A percentile compares a stretch with the other conserved stretches of the same genome.
Conservation (phyloP, 73 alveolate species). For the Diophrys appendiculata region DNA sequence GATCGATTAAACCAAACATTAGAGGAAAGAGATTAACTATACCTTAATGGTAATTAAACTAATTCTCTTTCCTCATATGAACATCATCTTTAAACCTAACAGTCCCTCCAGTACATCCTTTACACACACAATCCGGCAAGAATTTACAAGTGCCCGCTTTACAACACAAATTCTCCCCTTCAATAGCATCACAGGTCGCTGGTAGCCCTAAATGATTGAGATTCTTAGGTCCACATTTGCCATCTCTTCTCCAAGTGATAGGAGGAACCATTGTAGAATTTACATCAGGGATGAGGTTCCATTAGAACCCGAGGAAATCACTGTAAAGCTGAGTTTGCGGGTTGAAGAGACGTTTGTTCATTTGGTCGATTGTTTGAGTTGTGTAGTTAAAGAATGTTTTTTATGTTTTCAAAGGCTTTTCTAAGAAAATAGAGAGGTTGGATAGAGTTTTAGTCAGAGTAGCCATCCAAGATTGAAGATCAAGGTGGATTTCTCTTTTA, state of each 20-base stretch:
- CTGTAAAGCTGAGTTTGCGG: conserved; percentile 3
- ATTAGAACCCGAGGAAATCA: conserved; percentile 42
- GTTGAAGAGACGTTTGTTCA: conserved; percentile 27
- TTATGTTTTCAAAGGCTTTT: background rate
- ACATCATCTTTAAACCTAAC: conserved; percentile 33
- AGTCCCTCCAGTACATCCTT: background rate
- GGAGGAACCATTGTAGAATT: conserved; percentile 44
- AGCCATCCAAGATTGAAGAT: conserved; percentile 85
- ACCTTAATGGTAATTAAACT: conserved; percentile 92
- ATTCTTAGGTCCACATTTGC: conserved; percentile 78
- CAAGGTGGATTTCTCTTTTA: conserved; percentile 90
- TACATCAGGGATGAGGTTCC: conserved; percentile 7
- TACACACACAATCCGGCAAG: conserved; percentile 17
- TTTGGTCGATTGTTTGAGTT: background rate
- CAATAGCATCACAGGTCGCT: conserved; percentile 66
- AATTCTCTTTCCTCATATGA: conserved; percentile 42
- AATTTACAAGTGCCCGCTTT: background rate
- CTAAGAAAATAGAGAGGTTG: conserved; percentile 33
- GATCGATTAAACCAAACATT: conserved; percentile 71
- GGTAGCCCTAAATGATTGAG: conserved; percentile 66
- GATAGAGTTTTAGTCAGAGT: conserved; percentile 63
- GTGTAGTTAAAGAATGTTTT: background rate
- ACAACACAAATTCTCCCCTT: conserved; percentile 33
- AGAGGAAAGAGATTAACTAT: conserved; percentile 93
- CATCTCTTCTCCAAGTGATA: conserved; percentile 88